phyloP scores from a whole-genome alignment of 495 filamentous ascomycete genomes.

The Penicillium flavigenum region DNA sequence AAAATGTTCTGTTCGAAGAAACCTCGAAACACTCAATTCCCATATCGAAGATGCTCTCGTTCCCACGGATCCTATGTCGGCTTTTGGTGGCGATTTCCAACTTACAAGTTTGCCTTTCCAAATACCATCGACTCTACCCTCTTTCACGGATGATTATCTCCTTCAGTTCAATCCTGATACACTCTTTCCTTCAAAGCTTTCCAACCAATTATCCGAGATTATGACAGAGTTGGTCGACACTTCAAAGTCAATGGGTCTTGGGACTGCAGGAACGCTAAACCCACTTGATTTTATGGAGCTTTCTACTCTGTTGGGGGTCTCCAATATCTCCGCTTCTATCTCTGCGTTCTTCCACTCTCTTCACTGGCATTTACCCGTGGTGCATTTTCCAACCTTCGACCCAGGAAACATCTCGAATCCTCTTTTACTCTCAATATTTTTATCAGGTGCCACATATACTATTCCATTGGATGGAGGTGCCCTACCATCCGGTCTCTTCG shows the following conservation, averaged over 20 bases:
- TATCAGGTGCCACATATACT: conserved; percentile 37
- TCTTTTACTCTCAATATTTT: conserved; percentile 36
- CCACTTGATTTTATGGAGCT: conserved; percentile 28
- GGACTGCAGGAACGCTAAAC: background rate
- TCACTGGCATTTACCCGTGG: conserved; percentile 41
- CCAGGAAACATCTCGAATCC: conserved; percentile 35
- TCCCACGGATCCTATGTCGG: conserved; percentile 22
- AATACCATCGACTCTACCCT: conserved; percentile 9
- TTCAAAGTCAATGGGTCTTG: conserved; percentile 32
- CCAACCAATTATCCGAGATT: conserved; percentile 32
- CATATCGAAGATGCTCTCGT: conserved; percentile 35
- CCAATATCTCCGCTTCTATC: conserved; percentile 37
- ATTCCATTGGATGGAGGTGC: conserved; percentile 23
- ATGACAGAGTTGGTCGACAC: conserved; percentile 35
- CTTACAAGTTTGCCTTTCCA: conserved; percentile 20
- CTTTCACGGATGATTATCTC: conserved; percentile 20
- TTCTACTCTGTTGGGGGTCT: conserved; percentile 29
- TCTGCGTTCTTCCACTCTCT: conserved; percentile 42
- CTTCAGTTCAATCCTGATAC: conserved; percentile 23
- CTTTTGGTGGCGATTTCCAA: conserved; percentile 17
- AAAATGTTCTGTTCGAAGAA: conserved; percentile 34
- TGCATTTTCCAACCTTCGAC: conserved; percentile 43
- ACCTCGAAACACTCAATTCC: conserved; percentile 34
- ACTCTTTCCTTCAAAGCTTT: conserved; percentile 30
- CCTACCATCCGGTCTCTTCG: conserved; percentile 32